A percentile compares a stretch with the other conserved stretches of the same genome.
These are phyloP conservation scores for Colletotrichum sojae DNA, from an alignment of 2,329 filamentous ascomycete genomes.

Conservation along the genomic window DNA sequence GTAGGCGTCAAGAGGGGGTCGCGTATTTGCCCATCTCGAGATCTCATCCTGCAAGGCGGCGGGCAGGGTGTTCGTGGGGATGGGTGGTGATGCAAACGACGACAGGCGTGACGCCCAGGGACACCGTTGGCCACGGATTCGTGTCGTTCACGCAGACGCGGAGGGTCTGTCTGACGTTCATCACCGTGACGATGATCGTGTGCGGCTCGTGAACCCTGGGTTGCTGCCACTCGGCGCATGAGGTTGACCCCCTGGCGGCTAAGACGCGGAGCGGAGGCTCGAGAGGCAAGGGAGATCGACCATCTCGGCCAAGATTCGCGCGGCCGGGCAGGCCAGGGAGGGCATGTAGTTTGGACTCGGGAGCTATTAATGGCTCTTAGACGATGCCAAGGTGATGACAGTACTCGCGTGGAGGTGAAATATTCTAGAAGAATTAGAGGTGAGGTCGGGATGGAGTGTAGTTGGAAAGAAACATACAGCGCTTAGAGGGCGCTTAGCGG, in stretches of 20 bases:
- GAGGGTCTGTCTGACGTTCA: background rate
- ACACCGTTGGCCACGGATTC: background rate
- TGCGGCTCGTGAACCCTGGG: constrained; percentile 13
- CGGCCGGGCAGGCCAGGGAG: constrained; percentile 10
- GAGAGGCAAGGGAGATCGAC: constrained; percentile 21
- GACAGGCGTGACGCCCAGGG: constrained; percentile 36
- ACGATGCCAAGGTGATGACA: constrained; percentile 19
- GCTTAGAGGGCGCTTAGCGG: constrained; percentile 41
- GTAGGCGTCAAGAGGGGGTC: constrained; percentile 27
- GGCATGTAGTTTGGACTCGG: constrained; percentile 22
- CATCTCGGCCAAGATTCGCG: constrained; percentile 6
- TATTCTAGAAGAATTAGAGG: constrained; percentile 31
- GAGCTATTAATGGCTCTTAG: constrained; percentile 40
- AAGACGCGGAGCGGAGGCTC: constrained; percentile 6
- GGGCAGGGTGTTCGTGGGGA: background rate
- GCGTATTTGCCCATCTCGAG: constrained; percentile 29
- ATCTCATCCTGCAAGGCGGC: constrained; percentile 20
- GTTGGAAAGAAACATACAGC: constrained; percentile 19
- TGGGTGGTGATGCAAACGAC: background rate
- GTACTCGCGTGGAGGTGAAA: constrained; percentile 17
- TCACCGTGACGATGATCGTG: constrained; percentile 3
- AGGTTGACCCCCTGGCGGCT: constrained; percentile 8
- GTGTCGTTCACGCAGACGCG: background rate
- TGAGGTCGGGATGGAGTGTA: constrained; percentile 19
- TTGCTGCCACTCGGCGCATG: constrained; percentile 30